Evolutionary conservation across 805 yeast species (phyloP), one percentile per base, ranked within the genome.

Genomic region (Sugiyamaella americana): DNA sequence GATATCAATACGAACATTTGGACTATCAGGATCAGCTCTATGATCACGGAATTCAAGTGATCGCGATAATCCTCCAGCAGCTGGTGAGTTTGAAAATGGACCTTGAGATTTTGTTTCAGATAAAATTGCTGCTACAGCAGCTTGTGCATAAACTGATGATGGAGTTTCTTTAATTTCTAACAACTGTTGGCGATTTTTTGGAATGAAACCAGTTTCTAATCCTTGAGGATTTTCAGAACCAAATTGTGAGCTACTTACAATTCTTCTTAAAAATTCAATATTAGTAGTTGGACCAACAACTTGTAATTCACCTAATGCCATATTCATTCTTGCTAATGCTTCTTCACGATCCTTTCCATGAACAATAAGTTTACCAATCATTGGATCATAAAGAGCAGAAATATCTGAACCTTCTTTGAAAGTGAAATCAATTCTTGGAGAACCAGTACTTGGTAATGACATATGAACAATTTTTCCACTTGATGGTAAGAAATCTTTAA

Each of bases 331-430:
- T 37, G 42, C 44, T 23, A 61, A 48, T 3, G 65, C 63, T 51
- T 59, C 61, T 11, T 49, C 50, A 23, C 65, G 51, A 37, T 49
- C 48, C 4, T 45, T 37, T 2, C 63, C 65, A 17, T 53, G 43
- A 20, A 61, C 64, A 42, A 61, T 61, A 5, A 61, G 51, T 51
- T 61, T 61, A 37, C 64, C 65, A 32, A 61, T 58, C 64, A 61
- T 61, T 19, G 65, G 65, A 34, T 61, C 65, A 40, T 61, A 61
- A 17, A 59, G 51, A 8, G 65, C 54, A 18, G 63, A 57, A 6
- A 61, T 62, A 5, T 55, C 51, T 29, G 57, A 52, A 6, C 56
- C 57, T 41, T 58, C 49, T 23, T 44, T 45, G 41, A 61, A 61
- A 5, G 63, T 56, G 37, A 61, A 57, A 36, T 61, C 65, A 5